Evolutionary conservation across 108 stramenopile genomes (phyloP).

Genomic region (Pelagomonas calceolata): DNA sequence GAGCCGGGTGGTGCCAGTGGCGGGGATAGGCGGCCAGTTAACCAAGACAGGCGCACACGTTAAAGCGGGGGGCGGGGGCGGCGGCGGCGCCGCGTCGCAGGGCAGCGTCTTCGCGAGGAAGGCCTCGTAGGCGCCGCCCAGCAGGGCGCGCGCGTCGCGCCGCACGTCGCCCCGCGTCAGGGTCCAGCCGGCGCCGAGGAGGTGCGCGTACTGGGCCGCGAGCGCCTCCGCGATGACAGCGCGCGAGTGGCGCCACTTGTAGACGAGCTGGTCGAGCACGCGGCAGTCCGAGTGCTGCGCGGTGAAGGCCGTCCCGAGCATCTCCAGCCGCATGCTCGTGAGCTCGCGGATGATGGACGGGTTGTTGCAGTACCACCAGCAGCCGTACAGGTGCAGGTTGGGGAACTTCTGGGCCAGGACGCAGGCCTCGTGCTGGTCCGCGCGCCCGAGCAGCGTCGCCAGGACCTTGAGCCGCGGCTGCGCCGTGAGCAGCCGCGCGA

Average conservation of each 20-base stretch:
- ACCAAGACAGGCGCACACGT: no score
- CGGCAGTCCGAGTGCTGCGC: conserved; percentile 75
- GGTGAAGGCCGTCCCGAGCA: conserved; percentile 74
- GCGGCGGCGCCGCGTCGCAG: no score
- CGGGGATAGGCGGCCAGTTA: no score
- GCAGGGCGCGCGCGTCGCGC: conserved; percentile 51
- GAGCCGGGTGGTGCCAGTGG: no score
- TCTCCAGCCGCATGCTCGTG: conserved; percentile 70
- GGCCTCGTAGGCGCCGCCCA: conserved; percentile 71
- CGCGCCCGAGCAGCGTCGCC: conserved; percentile 67
- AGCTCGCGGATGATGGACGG: conserved; percentile 68
- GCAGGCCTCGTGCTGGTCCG: conserved; percentile 74
- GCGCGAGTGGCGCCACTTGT: conserved; percentile 84
- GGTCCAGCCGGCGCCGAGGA: conserved; percentile 41
- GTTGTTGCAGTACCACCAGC: conserved; percentile 74
- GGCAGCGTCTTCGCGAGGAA: conserved; percentile 79
- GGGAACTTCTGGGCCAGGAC: conserved; percentile 73
- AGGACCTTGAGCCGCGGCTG: conserved; percentile 71
- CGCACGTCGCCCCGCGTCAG: conserved; percentile 48
- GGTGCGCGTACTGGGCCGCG: conserved; percentile 47
- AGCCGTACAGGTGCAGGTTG: conserved; percentile 80
- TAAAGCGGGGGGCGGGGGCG: no score
- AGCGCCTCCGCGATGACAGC: conserved; percentile 60
- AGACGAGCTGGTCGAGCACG: conserved; percentile 75
- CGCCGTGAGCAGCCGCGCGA: conserved; percentile 47